Evolutionary conservation across 2,329 filamentous ascomycete species (phyloP).

Genomic region (Ceratocystis colombiana): DNA sequence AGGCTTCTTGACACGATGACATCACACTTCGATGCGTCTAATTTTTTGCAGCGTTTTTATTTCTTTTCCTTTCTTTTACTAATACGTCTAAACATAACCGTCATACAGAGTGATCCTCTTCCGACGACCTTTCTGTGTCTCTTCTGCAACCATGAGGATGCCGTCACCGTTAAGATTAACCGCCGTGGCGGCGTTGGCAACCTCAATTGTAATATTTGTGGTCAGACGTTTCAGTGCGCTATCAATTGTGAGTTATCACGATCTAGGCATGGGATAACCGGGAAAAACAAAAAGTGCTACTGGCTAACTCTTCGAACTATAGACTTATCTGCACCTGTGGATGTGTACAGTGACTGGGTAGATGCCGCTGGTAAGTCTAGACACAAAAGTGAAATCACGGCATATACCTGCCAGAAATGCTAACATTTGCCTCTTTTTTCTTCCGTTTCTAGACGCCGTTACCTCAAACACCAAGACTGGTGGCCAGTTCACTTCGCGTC

Average conservation of each 20-base stretch:
- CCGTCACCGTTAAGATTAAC: conserved; percentile 81
- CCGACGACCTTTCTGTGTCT: conserved; percentile 87
- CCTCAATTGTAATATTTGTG: conserved; percentile 84
- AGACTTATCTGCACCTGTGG: conserved; percentile 85
- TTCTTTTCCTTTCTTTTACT: conserved; percentile 5
- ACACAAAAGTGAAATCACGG: background rate
- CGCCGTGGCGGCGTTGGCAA: conserved; percentile 83
- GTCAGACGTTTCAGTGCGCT: conserved; percentile 81
- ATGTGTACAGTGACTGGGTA: conserved; percentile 97
- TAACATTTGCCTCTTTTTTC: background rate
- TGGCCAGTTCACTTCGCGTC: conserved; percentile 22
- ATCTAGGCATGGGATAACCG: background rate
- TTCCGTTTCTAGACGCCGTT: conserved; percentile 17
- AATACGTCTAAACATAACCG: conserved; percentile 24
- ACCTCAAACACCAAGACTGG: conserved; percentile 21
- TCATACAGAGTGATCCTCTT: conserved; percentile 55
- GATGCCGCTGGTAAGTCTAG: conserved; percentile 58
- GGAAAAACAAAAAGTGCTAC: background rate
- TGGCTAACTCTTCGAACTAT: background rate
- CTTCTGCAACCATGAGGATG: conserved; percentile 96
- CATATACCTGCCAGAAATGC: background rate
- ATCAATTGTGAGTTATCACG: conserved; percentile 66
- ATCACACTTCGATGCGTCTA: background rate
- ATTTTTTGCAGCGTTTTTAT: background rate
- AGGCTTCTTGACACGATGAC: background rate